Percentiles rank a stretch among this genome's conserved stretches.
phyloP scores from a whole-genome alignment of 2,329 filamentous ascomycete genomes.

The Akanthomyces muscarius region DNA sequence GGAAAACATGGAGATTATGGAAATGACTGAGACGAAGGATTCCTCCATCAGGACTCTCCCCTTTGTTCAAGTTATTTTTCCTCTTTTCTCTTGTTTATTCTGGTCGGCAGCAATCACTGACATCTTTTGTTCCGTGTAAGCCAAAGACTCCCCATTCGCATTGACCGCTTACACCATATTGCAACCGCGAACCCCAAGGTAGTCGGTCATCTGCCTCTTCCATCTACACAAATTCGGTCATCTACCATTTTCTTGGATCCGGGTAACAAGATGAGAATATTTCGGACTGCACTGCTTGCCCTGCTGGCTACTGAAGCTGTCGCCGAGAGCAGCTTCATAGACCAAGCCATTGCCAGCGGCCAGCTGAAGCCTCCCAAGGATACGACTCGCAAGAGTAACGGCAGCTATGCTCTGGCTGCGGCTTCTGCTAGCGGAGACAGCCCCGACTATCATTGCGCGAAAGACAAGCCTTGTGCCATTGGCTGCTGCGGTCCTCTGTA shows the following conservation, averaged over 20 bases:
- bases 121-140: background rate
- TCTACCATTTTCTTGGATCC: background rate
- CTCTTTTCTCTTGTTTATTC: background rate
- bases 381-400: background rate
- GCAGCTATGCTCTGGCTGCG: background rate
- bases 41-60: background rate
- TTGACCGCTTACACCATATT: background rate
- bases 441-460: background rate
- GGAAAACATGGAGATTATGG: background rate
- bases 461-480: conserved; percentile 20
- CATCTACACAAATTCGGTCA: background rate
- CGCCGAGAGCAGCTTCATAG: background rate
- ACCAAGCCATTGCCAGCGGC: background rate
- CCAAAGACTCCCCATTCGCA: background rate
- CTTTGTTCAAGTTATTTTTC: background rate
- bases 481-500: conserved; percentile 21
- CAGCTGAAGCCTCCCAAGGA: background rate
- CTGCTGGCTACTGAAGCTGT: background rate
- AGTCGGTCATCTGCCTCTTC: background rate
- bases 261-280: background rate
- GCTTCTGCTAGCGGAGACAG: background rate
- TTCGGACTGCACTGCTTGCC: background rate
- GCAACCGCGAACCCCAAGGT: background rate
- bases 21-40: background rate
- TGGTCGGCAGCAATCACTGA: background rate